Evolutionary conservation across 805 yeast genomes (phyloP).

Genomic region (Osmozyma mogii): DNA sequence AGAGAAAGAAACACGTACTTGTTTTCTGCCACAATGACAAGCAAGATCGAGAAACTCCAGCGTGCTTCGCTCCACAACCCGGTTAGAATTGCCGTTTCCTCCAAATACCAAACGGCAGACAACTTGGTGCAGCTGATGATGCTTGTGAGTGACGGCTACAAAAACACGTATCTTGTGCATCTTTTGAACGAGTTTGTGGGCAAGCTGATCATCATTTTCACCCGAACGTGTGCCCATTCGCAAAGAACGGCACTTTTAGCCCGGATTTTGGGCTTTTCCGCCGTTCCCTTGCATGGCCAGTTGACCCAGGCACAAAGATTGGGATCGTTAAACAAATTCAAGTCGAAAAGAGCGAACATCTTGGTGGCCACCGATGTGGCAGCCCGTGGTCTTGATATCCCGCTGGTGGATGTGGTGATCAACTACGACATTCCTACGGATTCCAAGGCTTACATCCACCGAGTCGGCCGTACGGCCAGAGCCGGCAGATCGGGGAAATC

Average conservation of each 20-base stretch:
- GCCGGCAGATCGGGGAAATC: constrained; percentile 89
- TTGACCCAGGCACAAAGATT: constrained; percentile 76
- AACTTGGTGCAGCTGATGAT: constrained; percentile 83
- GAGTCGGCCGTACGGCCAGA: constrained; percentile 95
- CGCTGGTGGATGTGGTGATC: constrained; percentile 67
- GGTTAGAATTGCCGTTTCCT: constrained; percentile 82
- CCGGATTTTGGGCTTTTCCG: constrained; percentile 74
- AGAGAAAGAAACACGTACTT: constrained; percentile 74
- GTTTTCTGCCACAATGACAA: constrained; percentile 96
- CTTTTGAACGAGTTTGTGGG: constrained; percentile 77
- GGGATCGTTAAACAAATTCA: constrained; percentile 74
- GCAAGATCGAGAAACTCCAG: constrained; percentile 89
- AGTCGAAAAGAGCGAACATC: constrained; percentile 60
- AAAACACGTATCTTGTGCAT: constrained; percentile 80
- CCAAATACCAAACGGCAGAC: constrained; percentile 87
- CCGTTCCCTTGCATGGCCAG: constrained; percentile 94
- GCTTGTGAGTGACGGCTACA: constrained; percentile 88
- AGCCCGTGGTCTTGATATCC: constrained; percentile 84
- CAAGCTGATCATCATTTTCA: constrained; percentile 80
- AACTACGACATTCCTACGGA: constrained; percentile 80
- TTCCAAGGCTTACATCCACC: constrained; percentile 74
- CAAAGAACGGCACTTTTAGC: constrained; percentile 82
- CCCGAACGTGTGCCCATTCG: constrained; percentile 92
- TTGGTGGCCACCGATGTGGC: constrained; percentile 82
- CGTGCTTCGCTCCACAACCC: constrained; percentile 87